Evolutionary conservation across 805 yeast genomes (phyloP), one percentile per base, ranked within the genome.

Genomic region (Tetrapisispora pingtungensis): DNA sequence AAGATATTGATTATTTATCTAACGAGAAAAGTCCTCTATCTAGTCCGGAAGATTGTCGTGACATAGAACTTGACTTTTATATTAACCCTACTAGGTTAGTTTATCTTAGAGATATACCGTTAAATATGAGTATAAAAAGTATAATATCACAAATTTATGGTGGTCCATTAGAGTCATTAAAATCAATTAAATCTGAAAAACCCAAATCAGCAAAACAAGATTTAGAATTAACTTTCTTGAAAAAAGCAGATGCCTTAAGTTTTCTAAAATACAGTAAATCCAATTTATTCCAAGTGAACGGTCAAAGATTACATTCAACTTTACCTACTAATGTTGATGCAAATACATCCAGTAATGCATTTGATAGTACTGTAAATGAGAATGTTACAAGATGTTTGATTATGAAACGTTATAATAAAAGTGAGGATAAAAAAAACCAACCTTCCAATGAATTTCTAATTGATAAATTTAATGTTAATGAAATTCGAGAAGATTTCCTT

Each of bases 121-220:
- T 53, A 0, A 53, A 58, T 26, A 68, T 75, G 8, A 78, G 81
- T 8, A 49, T 78, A 8, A 67, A 67, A 19, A 66, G 76, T 33
- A 62, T 82, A 10, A 50, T 84, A 17, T 56, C 76, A 1, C 82
- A 77, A 43, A 65, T 81, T 0, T 66, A 70, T 50, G 89, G 93
- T 1, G 94, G 94, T 0, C 84, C 86, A 0, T 60, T 84, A 41
- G 85, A 81, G 49, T 71, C 69, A 41, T 52, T 80, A 4, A 64
- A 59, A 13, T 52, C 67, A 26, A 56, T 53, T 1, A 41, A 42
- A 6, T 45, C 45, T 28, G 50, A 47, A 3, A 45, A 48, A 10
- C 28, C 33, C 7, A 42, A 40, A 2, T 30, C 40, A 48, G 30
- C 52, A 44, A 44, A 66, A 55, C 68, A 51, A 43, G 36, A 49